These are phyloP conservation scores for Phylloporus sp. DNA, from an alignment of 768 basidiomycete genomes.

Conservation along the genomic window DNA sequence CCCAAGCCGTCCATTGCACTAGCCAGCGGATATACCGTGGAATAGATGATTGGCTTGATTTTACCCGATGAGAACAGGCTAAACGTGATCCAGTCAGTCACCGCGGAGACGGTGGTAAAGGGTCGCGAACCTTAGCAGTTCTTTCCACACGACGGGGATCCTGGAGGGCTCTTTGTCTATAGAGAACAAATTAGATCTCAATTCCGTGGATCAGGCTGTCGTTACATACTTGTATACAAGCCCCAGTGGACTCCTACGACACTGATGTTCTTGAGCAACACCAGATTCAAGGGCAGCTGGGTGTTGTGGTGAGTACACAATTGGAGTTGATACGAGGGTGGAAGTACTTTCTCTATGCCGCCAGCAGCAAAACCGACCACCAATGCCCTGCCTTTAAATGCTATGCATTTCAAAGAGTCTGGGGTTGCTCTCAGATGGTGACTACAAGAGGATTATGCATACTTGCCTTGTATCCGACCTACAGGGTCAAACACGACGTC, in stretches of 20 bases:
- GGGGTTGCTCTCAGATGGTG: background rate
- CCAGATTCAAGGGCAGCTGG: constrained; percentile 78
- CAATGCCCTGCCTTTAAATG: constrained; percentile 88
- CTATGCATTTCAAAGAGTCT: constrained; percentile 90
- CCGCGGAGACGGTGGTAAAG: background rate
- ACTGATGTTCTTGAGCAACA: constrained; percentile 83
- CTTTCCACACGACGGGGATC: constrained; percentile 68
- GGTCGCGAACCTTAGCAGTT: constrained; percentile 57
- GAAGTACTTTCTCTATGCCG: constrained; percentile 17
- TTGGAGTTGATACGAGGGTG: background rate
- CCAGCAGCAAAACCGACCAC: constrained; percentile 71
- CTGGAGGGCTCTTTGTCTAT: constrained; percentile 63
- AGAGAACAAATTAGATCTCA: constrained; percentile 1
- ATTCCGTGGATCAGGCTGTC: background rate
- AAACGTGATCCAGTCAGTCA: constrained; percentile 6
- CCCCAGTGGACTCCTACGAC: constrained; percentile 89
- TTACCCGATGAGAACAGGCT: constrained; percentile 69
- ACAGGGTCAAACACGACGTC: constrained; percentile 88
- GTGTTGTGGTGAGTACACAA: constrained; percentile 1
- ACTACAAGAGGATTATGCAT: background rate
- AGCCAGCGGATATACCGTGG: constrained; percentile 66
- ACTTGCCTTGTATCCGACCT: constrained; percentile 64
- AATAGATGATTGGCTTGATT: constrained; percentile 67
- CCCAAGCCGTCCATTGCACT: constrained; percentile 60
- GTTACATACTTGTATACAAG: constrained; percentile 59